Evolutionary conservation across 2,329 filamentous ascomycete genomes (phyloP).

Genomic region (Botryosphaeria dothidea): DNA sequence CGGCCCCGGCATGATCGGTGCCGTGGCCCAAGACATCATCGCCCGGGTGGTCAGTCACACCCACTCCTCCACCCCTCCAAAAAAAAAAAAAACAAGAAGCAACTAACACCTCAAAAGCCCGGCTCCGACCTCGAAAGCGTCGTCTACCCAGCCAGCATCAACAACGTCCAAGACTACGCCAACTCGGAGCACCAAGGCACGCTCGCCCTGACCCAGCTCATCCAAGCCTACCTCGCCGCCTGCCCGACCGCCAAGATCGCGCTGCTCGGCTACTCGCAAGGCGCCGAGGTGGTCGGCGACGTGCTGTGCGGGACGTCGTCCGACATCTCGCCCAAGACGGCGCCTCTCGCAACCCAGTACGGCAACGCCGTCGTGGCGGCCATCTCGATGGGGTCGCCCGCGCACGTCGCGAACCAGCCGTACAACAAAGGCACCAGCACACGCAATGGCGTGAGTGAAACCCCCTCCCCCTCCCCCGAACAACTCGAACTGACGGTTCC

Average conservation of each 20-base stretch:
- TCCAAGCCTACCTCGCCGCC: slow-evolving; percentile 19
- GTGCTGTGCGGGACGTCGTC: slow-evolving; percentile 25
- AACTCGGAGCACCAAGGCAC: slow-evolving; percentile 24
- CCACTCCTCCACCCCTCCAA: too few species aligned
- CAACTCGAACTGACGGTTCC: neutral
- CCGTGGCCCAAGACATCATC: neutral
- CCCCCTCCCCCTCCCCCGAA: too few species aligned
- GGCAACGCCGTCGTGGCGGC: neutral
- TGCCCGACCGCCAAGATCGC: slow-evolving; percentile 32
- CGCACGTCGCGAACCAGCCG: neutral
- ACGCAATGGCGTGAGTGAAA: neutral
- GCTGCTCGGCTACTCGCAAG: slow-evolving; percentile 34
- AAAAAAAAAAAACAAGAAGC: too few species aligned
- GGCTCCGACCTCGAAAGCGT: neutral
- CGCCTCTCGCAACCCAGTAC: neutral
- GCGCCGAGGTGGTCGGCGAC: slow-evolving; percentile 32
- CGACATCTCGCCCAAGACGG: neutral
- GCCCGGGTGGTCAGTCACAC: neutral
- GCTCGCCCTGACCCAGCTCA: slow-evolving; percentile 22
- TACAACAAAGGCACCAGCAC: neutral
- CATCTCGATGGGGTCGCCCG: neutral
- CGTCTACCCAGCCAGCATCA: slow-evolving; percentile 28
- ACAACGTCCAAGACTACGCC: slow-evolving; percentile 22
- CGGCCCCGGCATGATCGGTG: neutral
- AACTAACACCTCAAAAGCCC: too few species aligned